Evolutionary conservation across 208 protist species (phyloP).

Genomic region (Crithidia expoeki): DNA sequence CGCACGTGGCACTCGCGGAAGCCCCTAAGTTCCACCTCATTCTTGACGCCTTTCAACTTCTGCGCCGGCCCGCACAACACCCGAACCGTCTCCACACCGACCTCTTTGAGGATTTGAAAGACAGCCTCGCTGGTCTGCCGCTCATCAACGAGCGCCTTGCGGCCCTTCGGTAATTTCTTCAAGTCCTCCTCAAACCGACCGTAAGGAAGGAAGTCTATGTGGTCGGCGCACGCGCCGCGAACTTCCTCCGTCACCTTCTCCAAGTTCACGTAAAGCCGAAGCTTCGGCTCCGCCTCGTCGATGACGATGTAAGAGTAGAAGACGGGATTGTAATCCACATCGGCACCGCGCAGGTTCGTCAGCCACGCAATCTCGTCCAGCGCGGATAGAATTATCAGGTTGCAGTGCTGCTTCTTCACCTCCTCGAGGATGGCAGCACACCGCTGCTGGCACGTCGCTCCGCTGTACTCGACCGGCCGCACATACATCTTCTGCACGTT

Average conservation of each 20-base stretch:
- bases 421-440: slow-evolving; percentile 48
- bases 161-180: slow-evolving; percentile 32
- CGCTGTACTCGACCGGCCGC: slow-evolving; percentile 74
- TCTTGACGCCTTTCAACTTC: slow-evolving; percentile 93
- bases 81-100: slow-evolving; percentile 38
- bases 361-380: slow-evolving; percentile 94
- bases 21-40: slow-evolving; percentile 89
- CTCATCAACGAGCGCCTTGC: slow-evolving; percentile 72
- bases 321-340: slow-evolving; percentile 92
- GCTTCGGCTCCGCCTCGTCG: slow-evolving; percentile 40
- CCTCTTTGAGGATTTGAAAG: slow-evolving; percentile 41
- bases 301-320: slow-evolving; percentile 90
- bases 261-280: slow-evolving; percentile 37
- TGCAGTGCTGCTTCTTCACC: slow-evolving; percentile 57
- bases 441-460: slow-evolving; percentile 63
- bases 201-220: slow-evolving; percentile 80
- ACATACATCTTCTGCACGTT: slow-evolving; percentile 40
- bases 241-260: slow-evolving; percentile 38
- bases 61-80: slow-evolving; percentile 74
- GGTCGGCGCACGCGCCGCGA: slow-evolving; percentile 17
- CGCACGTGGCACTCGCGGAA: slow-evolving; percentile 93
- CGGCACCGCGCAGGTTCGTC: slow-evolving; percentile 89
- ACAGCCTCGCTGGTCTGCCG: slow-evolving; percentile 78
- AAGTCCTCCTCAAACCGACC: slow-evolving; percentile 65
- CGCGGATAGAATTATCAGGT: slow-evolving; percentile 82